Percentiles rank a stretch among this genome's conserved stretches.
Evolutionary conservation across 495 filamentous ascomycete species (phyloP).

Genomic region (Podospora didyma): DNA sequence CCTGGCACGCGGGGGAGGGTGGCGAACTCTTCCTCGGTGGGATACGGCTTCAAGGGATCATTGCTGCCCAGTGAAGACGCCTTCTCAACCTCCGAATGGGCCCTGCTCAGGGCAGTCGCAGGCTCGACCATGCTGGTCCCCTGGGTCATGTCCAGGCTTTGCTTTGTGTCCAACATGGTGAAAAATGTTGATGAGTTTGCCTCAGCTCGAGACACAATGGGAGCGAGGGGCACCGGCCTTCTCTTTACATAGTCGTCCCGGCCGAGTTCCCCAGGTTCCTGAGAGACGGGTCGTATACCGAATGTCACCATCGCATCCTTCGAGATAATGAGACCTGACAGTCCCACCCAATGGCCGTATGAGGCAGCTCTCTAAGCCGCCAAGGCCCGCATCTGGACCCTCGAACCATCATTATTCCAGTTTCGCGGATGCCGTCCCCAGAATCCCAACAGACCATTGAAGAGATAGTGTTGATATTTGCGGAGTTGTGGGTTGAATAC

Average conservation of each 20-base stretch:
- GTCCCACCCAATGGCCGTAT: neutral
- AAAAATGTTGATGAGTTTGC: neutral
- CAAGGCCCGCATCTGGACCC: neutral
- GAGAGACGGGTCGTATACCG: neutral
- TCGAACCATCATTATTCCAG: neutral
- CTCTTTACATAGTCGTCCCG: neutral
- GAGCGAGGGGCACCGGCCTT: neutral
- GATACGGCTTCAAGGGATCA: conserved; percentile 17
- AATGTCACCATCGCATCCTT: neutral
- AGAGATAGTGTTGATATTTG: neutral
- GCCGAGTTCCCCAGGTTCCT: neutral
- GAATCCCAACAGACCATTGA: neutral
- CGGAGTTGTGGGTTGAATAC: neutral
- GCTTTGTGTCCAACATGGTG: neutral
- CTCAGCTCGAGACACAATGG: neutral
- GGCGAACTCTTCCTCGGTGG: conserved; percentile 57
- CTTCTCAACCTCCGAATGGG: neutral
- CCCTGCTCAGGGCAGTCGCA: neutral
- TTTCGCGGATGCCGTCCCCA: neutral
- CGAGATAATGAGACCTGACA: neutral
- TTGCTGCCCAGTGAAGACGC: neutral
- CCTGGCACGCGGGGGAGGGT: conserved; percentile 64
- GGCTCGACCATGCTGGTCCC: neutral
- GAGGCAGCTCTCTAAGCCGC: neutral
- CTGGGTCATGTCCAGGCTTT: neutral